Evolutionary conservation across 768 basidiomycete species (phyloP).

Genomic region (Leucosporidium yakuticum): DNA sequence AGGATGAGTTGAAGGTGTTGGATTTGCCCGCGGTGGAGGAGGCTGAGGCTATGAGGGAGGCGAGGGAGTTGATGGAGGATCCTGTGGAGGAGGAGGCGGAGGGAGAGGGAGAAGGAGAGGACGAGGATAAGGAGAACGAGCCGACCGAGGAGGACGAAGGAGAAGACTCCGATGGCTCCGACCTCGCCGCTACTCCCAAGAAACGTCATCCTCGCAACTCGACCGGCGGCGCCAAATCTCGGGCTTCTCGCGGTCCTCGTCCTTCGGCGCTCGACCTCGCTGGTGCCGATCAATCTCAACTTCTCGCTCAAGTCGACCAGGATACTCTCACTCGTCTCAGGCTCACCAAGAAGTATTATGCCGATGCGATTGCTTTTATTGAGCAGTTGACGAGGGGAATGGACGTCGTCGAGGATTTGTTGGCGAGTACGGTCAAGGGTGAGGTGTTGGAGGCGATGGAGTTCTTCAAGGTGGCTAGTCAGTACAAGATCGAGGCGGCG

Average conservation of each 20-base stretch:
- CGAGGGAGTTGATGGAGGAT: constrained; percentile 49
- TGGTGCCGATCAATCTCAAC: constrained; percentile 64
- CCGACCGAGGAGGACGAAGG: constrained; percentile 46
- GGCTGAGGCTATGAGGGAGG: constrained; percentile 48
- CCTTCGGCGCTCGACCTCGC: constrained; percentile 55
- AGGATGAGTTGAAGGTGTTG: constrained; percentile 61
- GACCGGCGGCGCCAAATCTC: constrained; percentile 1
- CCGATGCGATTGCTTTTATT: constrained; percentile 80
- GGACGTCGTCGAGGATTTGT: constrained; percentile 62
- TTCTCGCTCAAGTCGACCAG: constrained; percentile 61
- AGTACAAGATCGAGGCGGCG: constrained; percentile 72
- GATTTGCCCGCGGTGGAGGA: constrained; percentile 52
- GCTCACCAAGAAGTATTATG: constrained; percentile 76
- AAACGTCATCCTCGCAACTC: constrained; percentile 28
- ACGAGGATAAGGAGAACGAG: constrained; percentile 47
- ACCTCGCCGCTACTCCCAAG: constrained; percentile 26
- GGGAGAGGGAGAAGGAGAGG: constrained; percentile 40
- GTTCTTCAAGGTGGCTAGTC: constrained; percentile 75
- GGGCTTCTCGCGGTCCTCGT: constrained; percentile 12
- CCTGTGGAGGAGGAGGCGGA: constrained; percentile 51
- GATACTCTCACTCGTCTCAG: constrained; percentile 61
- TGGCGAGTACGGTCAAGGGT: constrained; percentile 63
- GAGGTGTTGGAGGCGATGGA: constrained; percentile 53
- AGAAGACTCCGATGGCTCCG: constrained; percentile 43
- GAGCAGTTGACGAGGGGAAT: constrained; percentile 61